Conservation (phyloP, 75 land plant species). For the Pinus tabuliformis region DNA sequence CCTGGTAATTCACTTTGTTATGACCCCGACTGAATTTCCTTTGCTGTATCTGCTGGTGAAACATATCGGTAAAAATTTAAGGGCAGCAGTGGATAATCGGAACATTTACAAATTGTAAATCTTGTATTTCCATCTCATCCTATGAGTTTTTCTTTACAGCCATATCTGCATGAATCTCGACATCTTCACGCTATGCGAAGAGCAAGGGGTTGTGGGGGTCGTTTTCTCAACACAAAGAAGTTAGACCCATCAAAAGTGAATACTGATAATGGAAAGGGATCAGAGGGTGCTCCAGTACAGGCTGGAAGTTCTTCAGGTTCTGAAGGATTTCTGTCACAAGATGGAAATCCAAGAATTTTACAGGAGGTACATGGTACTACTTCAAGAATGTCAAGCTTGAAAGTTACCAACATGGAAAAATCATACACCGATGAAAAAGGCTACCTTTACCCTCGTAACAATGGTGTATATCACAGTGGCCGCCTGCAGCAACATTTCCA, state of each 20-base stretch:
- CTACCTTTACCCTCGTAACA: slow-evolving; percentile 8
- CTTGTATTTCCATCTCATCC: neutral
- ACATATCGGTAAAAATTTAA: too few species aligned
- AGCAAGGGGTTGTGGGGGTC: slow-evolving; percentile 60
- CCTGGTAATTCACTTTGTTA: too few species aligned
- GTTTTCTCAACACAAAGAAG: slow-evolving; percentile 49
- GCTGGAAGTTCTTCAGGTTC: slow-evolving; percentile 7
- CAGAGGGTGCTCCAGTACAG: neutral
- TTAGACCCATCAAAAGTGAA: slow-evolving; percentile 14
- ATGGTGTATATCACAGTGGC: slow-evolving; percentile 2
- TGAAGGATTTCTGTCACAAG: neutral
- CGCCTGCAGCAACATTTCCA: slow-evolving; percentile 6
- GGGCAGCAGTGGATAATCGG: too few species aligned
- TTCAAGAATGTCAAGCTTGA: slow-evolving; percentile 3
- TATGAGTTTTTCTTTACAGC: slow-evolving; percentile 31
- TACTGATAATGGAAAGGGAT: slow-evolving; percentile 8
- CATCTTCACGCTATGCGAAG: slow-evolving; percentile 58
- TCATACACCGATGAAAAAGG: slow-evolving; percentile 11
- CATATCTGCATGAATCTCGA: slow-evolving; percentile 62
- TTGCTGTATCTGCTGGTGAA: too few species aligned
- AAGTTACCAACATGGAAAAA: slow-evolving; percentile 8
- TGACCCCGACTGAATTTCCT: too few species aligned
- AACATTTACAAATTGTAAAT: too few species aligned
- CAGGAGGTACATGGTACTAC: slow-evolving; percentile 1
- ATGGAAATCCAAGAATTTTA: neutral